Evolutionary conservation across 228 moss, liverwort and hornwort species (phyloP), one percentile per base, ranked within the genome.

Genomic region (Sphagnum magellanicum): DNA sequence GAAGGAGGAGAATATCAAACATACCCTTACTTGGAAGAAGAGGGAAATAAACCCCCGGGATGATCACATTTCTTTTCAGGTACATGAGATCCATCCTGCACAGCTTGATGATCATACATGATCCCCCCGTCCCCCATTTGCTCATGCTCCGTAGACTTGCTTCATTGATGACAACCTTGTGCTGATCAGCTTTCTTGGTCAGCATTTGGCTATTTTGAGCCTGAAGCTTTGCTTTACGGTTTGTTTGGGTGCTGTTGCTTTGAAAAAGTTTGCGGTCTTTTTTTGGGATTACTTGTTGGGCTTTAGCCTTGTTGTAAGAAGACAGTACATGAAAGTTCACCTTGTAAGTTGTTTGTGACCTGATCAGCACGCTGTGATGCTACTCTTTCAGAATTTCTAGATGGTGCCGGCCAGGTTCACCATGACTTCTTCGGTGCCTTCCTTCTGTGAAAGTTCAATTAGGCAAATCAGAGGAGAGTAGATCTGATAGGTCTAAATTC

Each of bases 11-110:
- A 52, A 80, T 16, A 51, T 57, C 13, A 32, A 32, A 32, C 32
- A 32, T 32, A 50, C 61, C 1, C 64, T 83, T 16, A 68, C 79
- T 5, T 77, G 71, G 0, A 68, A 51, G 0, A 78, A 60, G 4
- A 76, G 81, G 60, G 81, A 83, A 63, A 87, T 87, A 5, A 87
- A 87, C 6, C 67, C 59, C 48, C 67, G 87, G 69, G 83, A 81
- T n/a, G 83, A 83, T 14, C 87, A 87, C 48, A 76, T 87, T 61
- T 87, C 87, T 46, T 87, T 87, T 65, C 87, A 87, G 81, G 87
- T 75, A 66, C 5, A 32, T 32, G 32, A 32, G 32, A 15, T 4
- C 8, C 52, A 9, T 52, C 16, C 32, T 50, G 13, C 63, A 9
- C 4, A 64, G 32, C 32, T 10, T 16, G 11, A 64, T 9, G 47